These are phyloP conservation scores for Ophiostoma sp. DNA, from an alignment of 2,329 filamentous ascomycete genomes.

Conservation along the genomic window DNA sequence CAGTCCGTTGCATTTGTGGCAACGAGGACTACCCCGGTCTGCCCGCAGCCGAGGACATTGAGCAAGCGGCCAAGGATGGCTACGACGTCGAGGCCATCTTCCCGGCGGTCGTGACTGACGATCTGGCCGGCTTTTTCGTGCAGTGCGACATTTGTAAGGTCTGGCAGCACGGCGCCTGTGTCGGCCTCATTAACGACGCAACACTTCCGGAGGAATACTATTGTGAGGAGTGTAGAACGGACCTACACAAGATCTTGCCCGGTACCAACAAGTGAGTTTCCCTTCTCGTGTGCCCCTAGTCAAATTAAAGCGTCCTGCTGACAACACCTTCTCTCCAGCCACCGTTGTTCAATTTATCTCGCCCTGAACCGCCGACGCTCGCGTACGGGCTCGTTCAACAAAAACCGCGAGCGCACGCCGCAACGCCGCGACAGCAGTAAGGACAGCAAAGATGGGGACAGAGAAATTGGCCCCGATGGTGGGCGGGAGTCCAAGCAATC, in stretches of 20 bases:
- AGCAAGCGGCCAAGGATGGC: conserved; percentile 55
- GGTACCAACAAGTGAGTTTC: conserved; percentile 78
- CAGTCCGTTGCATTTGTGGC: conserved; percentile 93
- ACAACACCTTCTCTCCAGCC: conserved; percentile 43
- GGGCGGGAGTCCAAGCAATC: conserved; percentile 36
- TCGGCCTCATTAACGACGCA: conserved; percentile 93
- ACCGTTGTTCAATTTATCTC: conserved; percentile 67
- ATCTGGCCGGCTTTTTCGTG: conserved; percentile 92
- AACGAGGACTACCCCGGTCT: conserved; percentile 92
- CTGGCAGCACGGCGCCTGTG: conserved; percentile 97
- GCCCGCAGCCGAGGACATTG: conserved; percentile 58
- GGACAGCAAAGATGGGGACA: conserved; percentile 49
- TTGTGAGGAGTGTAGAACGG: conserved; percentile 90
- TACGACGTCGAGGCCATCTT: conserved; percentile 59
- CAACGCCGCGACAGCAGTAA: conserved; percentile 55
- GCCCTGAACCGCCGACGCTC: conserved; percentile 59
- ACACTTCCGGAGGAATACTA: conserved; percentile 96
- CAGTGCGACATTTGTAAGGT: conserved; percentile 98
- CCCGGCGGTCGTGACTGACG: conserved; percentile 69
- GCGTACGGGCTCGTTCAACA: conserved; percentile 64
- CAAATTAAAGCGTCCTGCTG: no score
- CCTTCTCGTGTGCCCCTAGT: no score
- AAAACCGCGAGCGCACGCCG: conserved; percentile 59
- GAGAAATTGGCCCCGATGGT: conserved; percentile 17
- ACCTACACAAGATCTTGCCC: conserved; percentile 80